Conservation (phyloP, 2,329 filamentous ascomycete species). For the Exophiala xenobiotica region DNA sequence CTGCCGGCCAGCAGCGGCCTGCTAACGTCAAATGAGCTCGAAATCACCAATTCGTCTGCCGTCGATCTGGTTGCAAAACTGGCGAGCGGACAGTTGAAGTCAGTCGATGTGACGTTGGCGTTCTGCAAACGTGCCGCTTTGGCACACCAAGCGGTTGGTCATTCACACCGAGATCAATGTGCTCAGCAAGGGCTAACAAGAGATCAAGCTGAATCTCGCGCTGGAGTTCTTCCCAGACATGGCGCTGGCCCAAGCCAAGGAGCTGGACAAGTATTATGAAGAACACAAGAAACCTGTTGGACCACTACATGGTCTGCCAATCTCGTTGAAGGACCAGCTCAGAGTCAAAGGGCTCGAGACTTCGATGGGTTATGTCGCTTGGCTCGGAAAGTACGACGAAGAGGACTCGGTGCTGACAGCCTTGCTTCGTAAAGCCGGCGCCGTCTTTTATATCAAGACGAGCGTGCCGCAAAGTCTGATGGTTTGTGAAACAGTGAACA, state of each 20-base stretch:
- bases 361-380: conserved; percentile 8
- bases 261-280: conserved; percentile 46
- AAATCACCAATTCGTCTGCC: conserved; percentile 25
- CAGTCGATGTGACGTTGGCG: conserved; percentile 6
- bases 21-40: conserved; percentile 23
- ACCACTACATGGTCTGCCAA: conserved; percentile 61
- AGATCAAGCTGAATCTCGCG: conserved; percentile 38
- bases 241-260: conserved; percentile 47
- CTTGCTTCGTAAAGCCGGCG: conserved; percentile 50
- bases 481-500: conserved; percentile 67
- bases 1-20: conserved; percentile 20
- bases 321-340: conserved; percentile 49
- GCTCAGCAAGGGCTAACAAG: background rate
- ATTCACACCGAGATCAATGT: too few species aligned
- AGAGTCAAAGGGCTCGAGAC: conserved; percentile 14
- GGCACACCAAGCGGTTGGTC: conserved; percentile 10
- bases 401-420: conserved; percentile 23
- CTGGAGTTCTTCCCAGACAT: conserved; percentile 53
- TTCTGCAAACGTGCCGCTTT: conserved; percentile 9
- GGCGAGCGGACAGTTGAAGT: conserved; percentile 2
- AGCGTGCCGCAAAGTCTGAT: conserved; percentile 65
- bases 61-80: conserved; percentile 24
- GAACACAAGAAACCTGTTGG: conserved; percentile 47
- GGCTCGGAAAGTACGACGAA: conserved; percentile 3
- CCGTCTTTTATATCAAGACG: conserved; percentile 59